These are phyloP conservation scores for Gryganskiella cystojenkinii DNA, from an alignment of 192 early-diverging fungal genomes.

Conservation along the genomic window DNA sequence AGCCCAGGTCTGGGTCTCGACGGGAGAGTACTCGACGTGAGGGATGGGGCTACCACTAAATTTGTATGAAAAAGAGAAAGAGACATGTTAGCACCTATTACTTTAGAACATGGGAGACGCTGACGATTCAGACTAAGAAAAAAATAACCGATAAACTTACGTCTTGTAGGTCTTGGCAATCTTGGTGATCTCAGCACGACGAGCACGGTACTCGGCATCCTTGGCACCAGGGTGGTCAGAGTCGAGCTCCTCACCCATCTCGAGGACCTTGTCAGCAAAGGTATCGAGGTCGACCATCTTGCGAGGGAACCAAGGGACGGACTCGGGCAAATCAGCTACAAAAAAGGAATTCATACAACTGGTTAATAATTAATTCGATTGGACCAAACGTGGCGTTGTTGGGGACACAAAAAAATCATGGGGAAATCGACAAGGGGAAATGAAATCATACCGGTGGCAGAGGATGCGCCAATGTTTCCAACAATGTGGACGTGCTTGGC, in stretches of 20 bases:
- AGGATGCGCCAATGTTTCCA: conserved; percentile 53
- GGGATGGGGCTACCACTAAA: conserved; percentile 82
- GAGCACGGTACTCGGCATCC: conserved; percentile 85
- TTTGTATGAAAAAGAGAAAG: background rate
- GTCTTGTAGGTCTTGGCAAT: conserved; percentile 82
- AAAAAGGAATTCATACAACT: background rate
- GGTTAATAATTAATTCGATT: background rate
- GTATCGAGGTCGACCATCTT: conserved; percentile 92
- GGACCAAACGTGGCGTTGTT: background rate
- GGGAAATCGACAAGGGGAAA: background rate
- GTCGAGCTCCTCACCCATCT: conserved; percentile 90
- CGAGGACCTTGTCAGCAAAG: conserved; percentile 92
- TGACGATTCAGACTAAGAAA: background rate
- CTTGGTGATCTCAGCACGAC: conserved; percentile 85
- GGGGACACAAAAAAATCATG: background rate
- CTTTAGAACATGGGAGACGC: background rate
- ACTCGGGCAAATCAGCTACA: conserved; percentile 41
- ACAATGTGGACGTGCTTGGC: conserved; percentile 78
- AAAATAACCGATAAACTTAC: conserved; percentile 8
- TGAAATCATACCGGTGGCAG: conserved; percentile 50
- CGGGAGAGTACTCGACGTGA: conserved; percentile 79
- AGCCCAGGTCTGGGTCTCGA: conserved; percentile 89
- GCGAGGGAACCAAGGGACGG: conserved; percentile 94
- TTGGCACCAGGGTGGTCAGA: conserved; percentile 95
- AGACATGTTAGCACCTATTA: background rate